A percentile compares a stretch with the other conserved stretches of the same genome.
These are phyloP conservation scores for Dictyostelium purpureum DNA, from an alignment of 78 protist species.

Conservation along the genomic window DNA sequence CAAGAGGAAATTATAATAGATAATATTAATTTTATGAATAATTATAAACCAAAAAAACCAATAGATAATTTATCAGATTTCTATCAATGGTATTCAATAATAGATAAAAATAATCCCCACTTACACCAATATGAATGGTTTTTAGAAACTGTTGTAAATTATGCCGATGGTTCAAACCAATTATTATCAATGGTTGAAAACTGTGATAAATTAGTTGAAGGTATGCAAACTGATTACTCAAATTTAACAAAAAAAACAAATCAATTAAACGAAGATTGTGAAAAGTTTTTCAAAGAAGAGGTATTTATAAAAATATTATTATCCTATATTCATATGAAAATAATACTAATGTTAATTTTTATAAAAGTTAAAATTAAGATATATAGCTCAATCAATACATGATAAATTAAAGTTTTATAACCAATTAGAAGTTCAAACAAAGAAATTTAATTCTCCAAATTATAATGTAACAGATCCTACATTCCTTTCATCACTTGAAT, in stretches of 20 bases:
- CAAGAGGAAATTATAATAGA: not conserved
- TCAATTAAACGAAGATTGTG: constrained; percentile 74
- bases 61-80: constrained; percentile 58
- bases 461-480: constrained; percentile 54
- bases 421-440: constrained; percentile 50
- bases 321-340: not conserved
- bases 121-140: constrained; percentile 80
- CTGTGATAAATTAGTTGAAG: constrained; percentile 27
- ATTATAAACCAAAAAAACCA: constrained; percentile 18
- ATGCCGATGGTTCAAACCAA: constrained; percentile 43
- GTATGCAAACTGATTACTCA: constrained; percentile 57
- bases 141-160: constrained; percentile 53
- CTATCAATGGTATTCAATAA: constrained; percentile 39
- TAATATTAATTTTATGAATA: not conserved
- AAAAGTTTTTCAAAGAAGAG: constrained; percentile 78
- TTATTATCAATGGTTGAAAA: constrained; percentile 4
- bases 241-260: constrained; percentile 70
- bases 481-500: constrained; percentile 18
- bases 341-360: not conserved
- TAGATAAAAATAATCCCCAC: constrained; percentile 49
- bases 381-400: constrained; percentile 59
- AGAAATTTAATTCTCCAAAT: constrained; percentile 29
- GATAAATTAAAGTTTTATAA: constrained; percentile 61
- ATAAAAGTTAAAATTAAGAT: constrained; percentile 54
- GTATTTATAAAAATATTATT: constrained; percentile 16